Conservation (phyloP, 2,329 filamentous ascomycete genomes). For the Dendrostoma leiphaemia region DNA sequence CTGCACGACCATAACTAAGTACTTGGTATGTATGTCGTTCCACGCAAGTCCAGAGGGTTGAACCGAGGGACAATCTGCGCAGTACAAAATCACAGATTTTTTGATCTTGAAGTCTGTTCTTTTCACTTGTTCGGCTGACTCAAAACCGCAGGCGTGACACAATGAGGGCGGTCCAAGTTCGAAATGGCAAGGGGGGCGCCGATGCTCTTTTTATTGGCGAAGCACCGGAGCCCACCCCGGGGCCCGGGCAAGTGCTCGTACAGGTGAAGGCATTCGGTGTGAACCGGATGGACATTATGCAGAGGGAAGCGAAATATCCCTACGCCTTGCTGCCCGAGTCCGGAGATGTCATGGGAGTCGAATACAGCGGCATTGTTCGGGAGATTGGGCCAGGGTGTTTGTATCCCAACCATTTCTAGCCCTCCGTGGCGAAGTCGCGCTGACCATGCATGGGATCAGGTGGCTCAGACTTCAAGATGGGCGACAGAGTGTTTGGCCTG, state of each 20-base stretch:
- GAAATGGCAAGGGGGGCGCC: not conserved
- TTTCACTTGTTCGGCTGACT: too few species aligned
- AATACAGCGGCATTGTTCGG: slow-evolving; percentile 16
- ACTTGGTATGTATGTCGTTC: too few species aligned
- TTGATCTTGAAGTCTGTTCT: not conserved
- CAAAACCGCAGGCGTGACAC: not conserved
- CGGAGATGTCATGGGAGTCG: slow-evolving; percentile 15
- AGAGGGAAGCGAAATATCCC: slow-evolving; percentile 18
- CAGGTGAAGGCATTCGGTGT: slow-evolving; percentile 17
- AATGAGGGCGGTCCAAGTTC: not conserved
- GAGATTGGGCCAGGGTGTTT: slow-evolving; percentile 13
- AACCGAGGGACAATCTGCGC: too few species aligned
- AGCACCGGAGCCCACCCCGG: slow-evolving; percentile 5
- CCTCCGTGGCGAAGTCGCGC: not conserved
- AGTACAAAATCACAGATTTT: too few species aligned
- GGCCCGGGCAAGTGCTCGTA: slow-evolving; percentile 8
- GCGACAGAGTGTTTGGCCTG: not conserved
- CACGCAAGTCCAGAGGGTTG: too few species aligned
- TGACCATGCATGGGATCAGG: not conserved
- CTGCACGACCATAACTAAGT: too few species aligned
- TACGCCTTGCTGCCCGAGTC: slow-evolving; percentile 16
- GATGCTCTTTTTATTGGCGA: not conserved
- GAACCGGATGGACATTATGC: slow-evolving; percentile 20
- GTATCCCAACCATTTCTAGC: not conserved
- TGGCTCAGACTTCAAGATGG: not conserved